Base-by-base conservation (phyloP, 352 stramenopile species). In the Thalassiosira oceanica region DNA sequence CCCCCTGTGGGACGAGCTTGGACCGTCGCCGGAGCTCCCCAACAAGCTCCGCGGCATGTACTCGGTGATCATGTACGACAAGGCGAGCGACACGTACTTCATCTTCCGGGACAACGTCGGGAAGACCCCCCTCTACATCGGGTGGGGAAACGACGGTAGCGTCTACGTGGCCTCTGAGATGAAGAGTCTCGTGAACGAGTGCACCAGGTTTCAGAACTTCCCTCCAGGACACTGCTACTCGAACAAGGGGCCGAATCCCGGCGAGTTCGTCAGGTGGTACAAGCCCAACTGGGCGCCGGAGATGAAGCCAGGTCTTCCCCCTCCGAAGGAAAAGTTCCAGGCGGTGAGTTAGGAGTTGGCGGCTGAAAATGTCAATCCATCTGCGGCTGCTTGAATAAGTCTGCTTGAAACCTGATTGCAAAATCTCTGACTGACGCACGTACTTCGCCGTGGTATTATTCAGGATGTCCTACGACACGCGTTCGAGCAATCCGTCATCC, bases 91-190 rank as follows among this genome's bases (percentile, higher is more conserved):
- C 75, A 92, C 94, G 24, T 98, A 97, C 74, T 90, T 98, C 60
- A 93, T 95, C 3, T 93, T 86, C 31, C 87, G 96, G 43, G 96
- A 99, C 83, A 96, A 98, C 82, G 97, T 99, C 74, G 96, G 96
- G 50, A 99, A 99, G 74, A 98, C 94, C 8, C 95, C 96, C 10
- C 77, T 99, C 15, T 99, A 99, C 85, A 98, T 98, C 61, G 96
- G 96, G 56, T 98, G 96, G 80, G 93, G 93, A 18, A 95, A 96
- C 10, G 96, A 99, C 80, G 96, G 96, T 33, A 96, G 88, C 46
- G 88, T 98, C 18, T 98, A 95, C 85, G 94, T 99, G 56, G 92
- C 93, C 10, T 97, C 91, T 3, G 96, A 99, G 83, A 97, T 99
- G 93, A 99, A 99, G 87, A 95, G 93, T 60, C 70, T 98, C 0